These are phyloP conservation scores for Fusarium sp. DNA, from an alignment of 2,329 filamentous ascomycete species.

Conservation along the genomic window DNA sequence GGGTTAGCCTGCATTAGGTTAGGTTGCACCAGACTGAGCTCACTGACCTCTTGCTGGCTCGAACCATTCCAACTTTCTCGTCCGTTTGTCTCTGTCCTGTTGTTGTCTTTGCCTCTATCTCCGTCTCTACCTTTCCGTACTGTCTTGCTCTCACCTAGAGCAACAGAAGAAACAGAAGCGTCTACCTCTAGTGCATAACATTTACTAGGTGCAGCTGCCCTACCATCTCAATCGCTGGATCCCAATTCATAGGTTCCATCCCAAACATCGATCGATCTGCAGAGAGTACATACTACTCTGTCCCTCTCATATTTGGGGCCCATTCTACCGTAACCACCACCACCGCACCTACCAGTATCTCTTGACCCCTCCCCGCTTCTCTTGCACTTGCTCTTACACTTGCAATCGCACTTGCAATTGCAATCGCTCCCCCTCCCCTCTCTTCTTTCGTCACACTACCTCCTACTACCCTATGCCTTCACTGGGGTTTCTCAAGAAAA, in stretches of 20 bases:
- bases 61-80: constrained; percentile 38
- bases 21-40: constrained; percentile 42
- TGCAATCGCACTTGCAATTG: background rate
- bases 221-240: constrained; percentile 22
- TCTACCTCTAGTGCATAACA: background rate
- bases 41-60: constrained; percentile 44
- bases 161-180: background rate
- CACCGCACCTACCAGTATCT: constrained; percentile 24
- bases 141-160: constrained; percentile 2
- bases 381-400: background rate
- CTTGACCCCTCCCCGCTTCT: constrained; percentile 36
- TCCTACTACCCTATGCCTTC: constrained; percentile 78
- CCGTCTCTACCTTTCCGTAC: background rate
- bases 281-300: constrained; percentile 15
- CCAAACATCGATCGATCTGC: constrained; percentile 44
- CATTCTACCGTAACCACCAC: constrained; percentile 34
- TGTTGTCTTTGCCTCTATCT: background rate
- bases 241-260: constrained; percentile 15
- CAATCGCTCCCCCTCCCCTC: constrained; percentile 23
- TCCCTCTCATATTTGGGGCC: constrained; percentile 39
- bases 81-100: constrained; percentile 9
- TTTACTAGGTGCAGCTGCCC: constrained; percentile 10
- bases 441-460: constrained; percentile 39
- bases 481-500: constrained; percentile 97
- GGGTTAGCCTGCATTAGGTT: constrained; percentile 18